Conservation (phyloP, 2,329 filamentous ascomycete genomes). For the Aspergillus melleus region DNA sequence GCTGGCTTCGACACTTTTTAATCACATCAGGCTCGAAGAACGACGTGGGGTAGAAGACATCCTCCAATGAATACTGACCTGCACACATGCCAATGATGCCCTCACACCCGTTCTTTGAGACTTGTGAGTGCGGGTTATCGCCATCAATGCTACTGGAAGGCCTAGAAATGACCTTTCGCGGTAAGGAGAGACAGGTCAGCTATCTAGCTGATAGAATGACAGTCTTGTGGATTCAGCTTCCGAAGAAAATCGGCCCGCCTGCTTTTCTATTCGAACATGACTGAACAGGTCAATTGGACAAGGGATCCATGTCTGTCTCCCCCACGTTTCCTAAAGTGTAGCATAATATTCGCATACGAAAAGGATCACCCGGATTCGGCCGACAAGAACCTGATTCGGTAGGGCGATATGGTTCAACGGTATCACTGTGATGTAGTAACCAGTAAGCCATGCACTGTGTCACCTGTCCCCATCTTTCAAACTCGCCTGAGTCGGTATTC, state of each 20-base stretch:
- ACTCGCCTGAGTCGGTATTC: background rate
- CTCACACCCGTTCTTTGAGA: background rate
- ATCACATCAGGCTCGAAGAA: background rate
- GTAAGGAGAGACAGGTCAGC: background rate
- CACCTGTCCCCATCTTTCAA: background rate
- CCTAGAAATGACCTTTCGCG: background rate
- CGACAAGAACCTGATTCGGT: background rate
- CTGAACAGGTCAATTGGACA: background rate
- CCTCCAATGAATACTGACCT: background rate
- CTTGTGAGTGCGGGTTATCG: background rate
- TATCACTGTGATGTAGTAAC: background rate
- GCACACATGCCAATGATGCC: background rate
- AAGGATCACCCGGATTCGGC: background rate
- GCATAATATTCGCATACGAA: background rate
- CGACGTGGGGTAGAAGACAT: background rate
- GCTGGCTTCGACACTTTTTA: background rate
- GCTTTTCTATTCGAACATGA: background rate
- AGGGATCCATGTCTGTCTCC: background rate
- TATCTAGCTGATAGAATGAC: background rate
- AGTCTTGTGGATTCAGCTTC: background rate
- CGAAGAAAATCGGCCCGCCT: background rate
- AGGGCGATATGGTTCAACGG: background rate
- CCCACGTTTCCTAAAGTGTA: background rate
- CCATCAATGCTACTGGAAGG: background rate
- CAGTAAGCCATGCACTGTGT: background rate